Evolutionary conservation across 75 land plant genomes (phyloP).

Genomic region (Sequoiadendron giganteum): DNA sequence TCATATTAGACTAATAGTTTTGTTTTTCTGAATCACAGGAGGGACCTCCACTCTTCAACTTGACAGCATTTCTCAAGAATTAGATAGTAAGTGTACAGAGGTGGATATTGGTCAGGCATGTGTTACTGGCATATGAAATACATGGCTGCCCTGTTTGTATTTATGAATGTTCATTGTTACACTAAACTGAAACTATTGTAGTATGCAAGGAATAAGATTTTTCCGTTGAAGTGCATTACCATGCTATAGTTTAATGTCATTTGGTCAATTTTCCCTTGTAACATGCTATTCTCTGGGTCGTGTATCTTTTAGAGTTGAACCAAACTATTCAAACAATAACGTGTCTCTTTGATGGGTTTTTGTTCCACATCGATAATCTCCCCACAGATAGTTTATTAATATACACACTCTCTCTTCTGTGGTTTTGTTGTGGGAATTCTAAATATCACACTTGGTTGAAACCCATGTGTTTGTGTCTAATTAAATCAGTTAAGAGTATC

Average conservation of each 20-base stretch:
- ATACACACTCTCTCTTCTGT: neutral
- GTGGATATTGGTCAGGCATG: neutral
- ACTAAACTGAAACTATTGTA: neutral
- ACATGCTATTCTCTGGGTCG: neutral
- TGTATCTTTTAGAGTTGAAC: neutral
- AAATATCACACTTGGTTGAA: neutral
- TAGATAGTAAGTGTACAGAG: constrained; percentile 13
- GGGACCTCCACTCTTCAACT: constrained; percentile 51
- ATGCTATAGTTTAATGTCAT: neutral
- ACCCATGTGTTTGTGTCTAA: neutral
- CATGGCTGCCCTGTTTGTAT: neutral
- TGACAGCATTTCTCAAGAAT: constrained; percentile 63
- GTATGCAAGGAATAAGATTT: neutral
- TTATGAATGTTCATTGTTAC: neutral
- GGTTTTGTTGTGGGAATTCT: neutral
- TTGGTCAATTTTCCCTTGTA: neutral
- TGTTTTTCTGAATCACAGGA: constrained; percentile 39
- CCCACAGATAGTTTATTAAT: neutral
- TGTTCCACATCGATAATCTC: neutral
- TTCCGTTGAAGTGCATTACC: neutral
- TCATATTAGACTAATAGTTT: neutral
- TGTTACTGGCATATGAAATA: neutral
- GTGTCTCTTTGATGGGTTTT: neutral
- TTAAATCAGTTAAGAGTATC: neutral
- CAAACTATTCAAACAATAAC: neutral